Base-by-base conservation (phyloP, 164 flowering plant species). In the Vitis cinerea region DNA sequence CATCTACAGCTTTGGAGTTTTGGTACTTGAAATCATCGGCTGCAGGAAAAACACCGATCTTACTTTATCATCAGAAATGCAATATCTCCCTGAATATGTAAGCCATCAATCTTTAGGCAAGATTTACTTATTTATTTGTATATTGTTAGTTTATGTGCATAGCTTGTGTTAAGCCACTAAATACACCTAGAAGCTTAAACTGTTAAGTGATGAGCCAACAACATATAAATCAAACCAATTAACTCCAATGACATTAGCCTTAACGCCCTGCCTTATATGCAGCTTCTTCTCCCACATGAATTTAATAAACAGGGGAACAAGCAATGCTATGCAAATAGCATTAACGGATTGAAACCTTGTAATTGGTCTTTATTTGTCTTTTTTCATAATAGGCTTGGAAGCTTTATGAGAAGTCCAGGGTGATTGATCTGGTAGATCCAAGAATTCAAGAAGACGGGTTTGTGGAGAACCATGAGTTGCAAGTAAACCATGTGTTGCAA, bases 21-120 rank as follows among this genome's bases (percentile, higher is more conserved):
- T 88, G 65, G 84, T 81, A 71, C 86, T 86, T 7, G 90, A 88
- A 79, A 86, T 88, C 47, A 78, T 88, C 59, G 76, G 86, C 64
- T 71, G 83, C 82, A 74, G 90, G 73, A 88, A 77, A 71, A 88
- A 88, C 69, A 88, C 93, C 0, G 84, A 86, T 76, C 87, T 78
- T 47, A 69, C 81, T 62, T 68, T 88, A 56, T 80, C 86, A 23
- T 77, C 88, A 9, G 88, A 85, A 74, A 86, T 81, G 88, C 93
- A 88, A 52, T 86, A 88, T 68, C 93, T 88, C 54, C 93, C 93
- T 50, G 93, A 86, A 83, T 86, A 86, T 65, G 93, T 86, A 87
- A 1, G 85, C 53, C 54, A 12, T 65, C 31, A 4, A 7, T 64
- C 9, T 61, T 13, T 61, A 30, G 48, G 16, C 19, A 5, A 1